phyloP scores from a whole-genome alignment of 1,284 basidiomycete species.

The Apiotrichum domesticum region DNA sequence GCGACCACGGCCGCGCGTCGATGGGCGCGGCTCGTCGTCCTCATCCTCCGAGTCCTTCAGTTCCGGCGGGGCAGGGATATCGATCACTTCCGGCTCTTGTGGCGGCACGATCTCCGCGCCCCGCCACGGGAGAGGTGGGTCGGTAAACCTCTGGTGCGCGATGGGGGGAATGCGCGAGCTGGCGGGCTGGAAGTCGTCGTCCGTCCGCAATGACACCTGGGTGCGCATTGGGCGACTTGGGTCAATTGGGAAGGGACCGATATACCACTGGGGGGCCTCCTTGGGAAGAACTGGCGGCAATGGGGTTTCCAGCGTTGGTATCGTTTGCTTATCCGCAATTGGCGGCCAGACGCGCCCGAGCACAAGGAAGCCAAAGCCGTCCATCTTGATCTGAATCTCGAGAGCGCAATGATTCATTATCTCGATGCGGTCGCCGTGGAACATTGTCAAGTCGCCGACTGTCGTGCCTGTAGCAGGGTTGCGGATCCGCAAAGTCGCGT shows the following conservation, averaged over 20 bases:
- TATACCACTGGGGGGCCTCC: background rate
- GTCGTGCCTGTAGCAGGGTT: background rate
- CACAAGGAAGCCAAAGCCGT: constrained; percentile 37
- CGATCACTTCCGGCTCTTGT: background rate
- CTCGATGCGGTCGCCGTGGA: constrained; percentile 37
- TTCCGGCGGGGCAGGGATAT: background rate
- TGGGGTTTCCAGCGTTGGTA: background rate
- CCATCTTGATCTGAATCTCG: constrained; percentile 27
- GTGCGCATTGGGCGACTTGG: background rate
- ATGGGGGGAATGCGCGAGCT: background rate
- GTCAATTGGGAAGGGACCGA: background rate
- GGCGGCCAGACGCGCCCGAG: constrained; percentile 2
- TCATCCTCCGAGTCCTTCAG: background rate
- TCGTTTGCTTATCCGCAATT: too few relatives aligned
- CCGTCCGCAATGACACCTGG: background rate
- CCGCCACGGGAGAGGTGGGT: background rate
- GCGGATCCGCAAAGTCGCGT: constrained; percentile 12
- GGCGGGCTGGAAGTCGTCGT: background rate
- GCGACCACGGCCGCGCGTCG: too few relatives aligned
- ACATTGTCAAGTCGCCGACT: constrained; percentile 26
- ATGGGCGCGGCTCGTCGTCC: background rate
- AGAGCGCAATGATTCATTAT: constrained; percentile 16
- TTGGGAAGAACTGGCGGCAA: background rate
- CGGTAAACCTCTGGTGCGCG: background rate
- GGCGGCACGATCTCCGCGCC: background rate